A percentile compares a stretch with the other conserved stretches of the same genome.
Evolutionary conservation across 2,329 filamentous ascomycete genomes (phyloP).

Genomic region (Tolypocladium paradoxum): DNA sequence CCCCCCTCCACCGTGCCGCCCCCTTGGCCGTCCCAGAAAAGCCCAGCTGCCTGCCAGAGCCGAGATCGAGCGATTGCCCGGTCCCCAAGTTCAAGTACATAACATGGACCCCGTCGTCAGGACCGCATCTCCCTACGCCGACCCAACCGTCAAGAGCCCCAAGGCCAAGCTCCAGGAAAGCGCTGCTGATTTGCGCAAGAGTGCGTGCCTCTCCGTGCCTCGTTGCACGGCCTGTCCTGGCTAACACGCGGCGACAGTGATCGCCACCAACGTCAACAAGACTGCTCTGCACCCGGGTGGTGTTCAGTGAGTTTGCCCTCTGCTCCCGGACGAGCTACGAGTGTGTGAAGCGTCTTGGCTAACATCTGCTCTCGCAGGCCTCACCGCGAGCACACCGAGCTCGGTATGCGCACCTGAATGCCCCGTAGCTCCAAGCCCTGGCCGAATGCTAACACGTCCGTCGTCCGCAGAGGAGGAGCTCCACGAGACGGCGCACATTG

Average conservation of each 20-base stretch:
- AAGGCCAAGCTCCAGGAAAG: slow-evolving; percentile 25
- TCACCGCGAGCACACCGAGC: slow-evolving; percentile 80
- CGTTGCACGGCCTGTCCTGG: no score
- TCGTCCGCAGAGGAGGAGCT: slow-evolving; percentile 68
- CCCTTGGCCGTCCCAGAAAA: background rate
- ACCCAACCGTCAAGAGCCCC: slow-evolving; percentile 28
- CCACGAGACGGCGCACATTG: slow-evolving; percentile 95
- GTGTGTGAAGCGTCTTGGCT: background rate
- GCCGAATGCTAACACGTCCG: slow-evolving; percentile 10
- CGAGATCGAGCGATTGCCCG: slow-evolving; percentile 5
- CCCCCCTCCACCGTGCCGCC: slow-evolving; percentile 1
- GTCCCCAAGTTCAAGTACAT: slow-evolving; percentile 21
- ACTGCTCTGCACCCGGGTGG: slow-evolving; percentile 83
- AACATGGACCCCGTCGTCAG: slow-evolving; percentile 29
- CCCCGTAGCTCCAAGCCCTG: background rate
- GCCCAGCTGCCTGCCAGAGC: slow-evolving; percentile 2
- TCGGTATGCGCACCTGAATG: slow-evolving; percentile 39
- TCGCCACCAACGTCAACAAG: slow-evolving; percentile 66
- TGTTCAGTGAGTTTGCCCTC: slow-evolving; percentile 61
- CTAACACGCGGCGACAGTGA: slow-evolving; percentile 28
- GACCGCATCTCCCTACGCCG: slow-evolving; percentile 25
- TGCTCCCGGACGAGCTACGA: background rate
- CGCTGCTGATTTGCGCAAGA: slow-evolving; percentile 30
- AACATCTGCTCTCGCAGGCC: slow-evolving; percentile 45
- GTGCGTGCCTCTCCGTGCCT: slow-evolving; percentile 21